A percentile compares a stretch with the other conserved stretches of the same genome.
Conservation (phyloP, 2,329 filamentous ascomycete genomes). For the Cryphonectria japonica region DNA sequence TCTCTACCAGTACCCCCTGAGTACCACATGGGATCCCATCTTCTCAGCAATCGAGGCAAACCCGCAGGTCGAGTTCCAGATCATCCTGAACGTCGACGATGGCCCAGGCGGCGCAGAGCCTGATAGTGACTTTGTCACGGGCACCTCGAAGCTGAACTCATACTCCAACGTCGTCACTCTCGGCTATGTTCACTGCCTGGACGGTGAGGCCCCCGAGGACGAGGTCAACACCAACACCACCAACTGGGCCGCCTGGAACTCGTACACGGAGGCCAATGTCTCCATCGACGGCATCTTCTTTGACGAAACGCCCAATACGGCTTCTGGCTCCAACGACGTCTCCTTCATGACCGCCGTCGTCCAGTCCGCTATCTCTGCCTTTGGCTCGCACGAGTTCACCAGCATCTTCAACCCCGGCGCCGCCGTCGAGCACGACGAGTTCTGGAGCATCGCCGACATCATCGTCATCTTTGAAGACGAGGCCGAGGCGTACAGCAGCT, state of each 20-base stretch:
- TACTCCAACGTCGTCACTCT: constrained; percentile 21
- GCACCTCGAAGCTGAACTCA: constrained; percentile 15
- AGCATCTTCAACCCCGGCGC: constrained; percentile 26
- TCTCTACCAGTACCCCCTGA: constrained; percentile 22
- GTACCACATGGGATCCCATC: constrained; percentile 14
- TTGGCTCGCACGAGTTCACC: constrained; percentile 14
- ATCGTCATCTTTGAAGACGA: constrained; percentile 21
- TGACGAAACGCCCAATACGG: constrained; percentile 29
- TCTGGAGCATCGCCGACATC: constrained; percentile 15
- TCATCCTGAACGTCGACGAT: constrained; percentile 23
- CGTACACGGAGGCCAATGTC: constrained; percentile 7
- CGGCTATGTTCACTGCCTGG: constrained; percentile 24
- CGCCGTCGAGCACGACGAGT: constrained; percentile 10
- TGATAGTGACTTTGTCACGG: constrained; percentile 15
- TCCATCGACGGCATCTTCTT: constrained; percentile 29
- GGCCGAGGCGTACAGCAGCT: constrained; percentile 10
- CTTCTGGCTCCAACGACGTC: constrained; percentile 20
- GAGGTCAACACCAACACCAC: constrained; percentile 20
- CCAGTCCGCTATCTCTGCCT: constrained; percentile 5
- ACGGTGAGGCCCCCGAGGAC: constrained; percentile 9
- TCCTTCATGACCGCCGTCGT: constrained; percentile 20
- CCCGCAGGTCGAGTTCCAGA: constrained; percentile 20
- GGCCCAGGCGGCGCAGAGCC: constrained; percentile 20
- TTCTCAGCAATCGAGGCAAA: constrained; percentile 24
- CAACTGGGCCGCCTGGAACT: constrained; percentile 19